Evolutionary conservation across 2,329 filamentous ascomycete genomes (phyloP), one percentile per base, ranked within the genome.

Genomic region (Penicillium sp.): DNA sequence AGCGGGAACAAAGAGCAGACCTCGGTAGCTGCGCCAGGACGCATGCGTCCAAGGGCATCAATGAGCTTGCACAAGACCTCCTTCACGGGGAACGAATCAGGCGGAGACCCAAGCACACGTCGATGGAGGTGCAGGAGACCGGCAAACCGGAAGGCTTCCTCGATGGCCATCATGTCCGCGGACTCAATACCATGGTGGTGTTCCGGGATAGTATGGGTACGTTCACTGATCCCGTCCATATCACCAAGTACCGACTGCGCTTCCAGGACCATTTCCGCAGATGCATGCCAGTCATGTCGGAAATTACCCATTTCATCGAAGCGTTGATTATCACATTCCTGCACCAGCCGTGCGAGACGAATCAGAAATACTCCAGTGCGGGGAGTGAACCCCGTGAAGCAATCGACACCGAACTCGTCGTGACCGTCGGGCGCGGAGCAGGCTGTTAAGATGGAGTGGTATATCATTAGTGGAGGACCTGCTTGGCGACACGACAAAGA

Each of bases 81-180:
- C 57, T 83, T 81, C 0, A 93, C 84, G 21, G 81, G 75, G 0
- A 71, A 63, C 53, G 87, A 79, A 1, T 67, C 66, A 0, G 78
- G 72, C 0, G 76, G 71, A 40, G 80, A 81, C 3, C 81, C 81
- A 13, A 91, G 72, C 0, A 90, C 83, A 15, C 88, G 80, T 12
- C 87, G 81, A 52, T 87, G 79, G 8, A 93, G 75, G 61, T 93
- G 86, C 4, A 91, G 78, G 10, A 89, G 72, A 0, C 83, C 87
- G 1, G 87, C 85, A 77, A 82, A 88, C 63, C 91, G 87, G 66
- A 87, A 91, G 2, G 86, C 83, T 61, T 84, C 79, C 62, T 93
- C 90, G 2, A 83, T 84, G 9, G 86, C 83, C 48, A 76, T 74
- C 47, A 79, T 75, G 37, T 80, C 76, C 44, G 69, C 64, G 13